Evolutionary conservation across 495 filamentous ascomycete species (phyloP), one percentile per base, ranked within the genome.

Genomic region (Aspergillus affinis): DNA sequence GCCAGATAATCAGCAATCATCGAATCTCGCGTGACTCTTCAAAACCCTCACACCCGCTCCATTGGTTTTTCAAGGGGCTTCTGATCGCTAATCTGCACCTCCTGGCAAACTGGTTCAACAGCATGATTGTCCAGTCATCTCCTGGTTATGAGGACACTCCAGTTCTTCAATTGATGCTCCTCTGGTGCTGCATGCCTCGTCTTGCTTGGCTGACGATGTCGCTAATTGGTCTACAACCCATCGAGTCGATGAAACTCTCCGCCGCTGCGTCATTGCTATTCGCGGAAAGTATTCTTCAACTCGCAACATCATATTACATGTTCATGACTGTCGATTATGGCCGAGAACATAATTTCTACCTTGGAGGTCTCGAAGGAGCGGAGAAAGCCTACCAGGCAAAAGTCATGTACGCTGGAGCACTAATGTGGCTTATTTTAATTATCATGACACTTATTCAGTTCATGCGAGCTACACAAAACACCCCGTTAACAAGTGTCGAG

Each of bases 151-250:
- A 60, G 29, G 32, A 57, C 17, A 36, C 57, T 19, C 61, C 57
- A 10, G 44, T 54, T 26, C 19, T 57, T 23, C 61, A 64, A 57
- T 49, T 64, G 54, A 54, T 60, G 32, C 57, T 64, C 23, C 57
- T 64, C 53, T 64, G 61, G 61, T 57, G 53, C 54, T 60, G 57
- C 23, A 64, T 60, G 54, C 61, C 61, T 57, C 61, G 61, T 23
- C 36, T 54, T 49, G 18, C 53, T 30, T 60, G 57, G 61, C 36
- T 57, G 44, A 48, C 44, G 3, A 50, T 64, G 20, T 49, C 58
- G 27, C 29, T 64, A n/a, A 48, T 60, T 29, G 54, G 30, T 46
- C 30, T 52, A 52, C 61, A 51, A 51, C 30, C 56, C 27, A 46
- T 53, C 7, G 51, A 18, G 46, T 46, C 29, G 21, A 41, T 27